Base-by-base conservation (phyloP, 805 yeast species). In the Ogataea dorogensis region DNA sequence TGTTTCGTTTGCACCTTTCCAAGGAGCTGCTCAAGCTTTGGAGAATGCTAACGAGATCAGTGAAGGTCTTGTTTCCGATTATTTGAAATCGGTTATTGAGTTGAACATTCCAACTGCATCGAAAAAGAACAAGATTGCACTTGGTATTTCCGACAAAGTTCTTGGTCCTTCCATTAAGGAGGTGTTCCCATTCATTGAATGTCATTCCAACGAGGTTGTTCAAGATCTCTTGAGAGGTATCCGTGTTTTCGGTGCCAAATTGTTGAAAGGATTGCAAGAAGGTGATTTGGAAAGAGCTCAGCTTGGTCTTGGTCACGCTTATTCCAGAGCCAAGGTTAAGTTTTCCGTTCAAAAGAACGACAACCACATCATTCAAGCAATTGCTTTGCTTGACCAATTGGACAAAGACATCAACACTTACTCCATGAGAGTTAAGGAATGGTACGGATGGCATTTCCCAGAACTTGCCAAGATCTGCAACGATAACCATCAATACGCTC, bases 371-470 rank as follows among this genome's bases (percentile, higher is more conserved):
- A 93, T 93, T 63, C 98, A 93, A 74, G 96, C 98, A 35, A 93
- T 93, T 71, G 97, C 98, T 33, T 74, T 91, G 53, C 77, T 93
- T 58, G 98, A 94, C 63, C 96, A 93, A 70, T 80, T 93, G 58
- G 98, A 93, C 70, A 94, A 94, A 71, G 98, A 93, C 64, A 84
- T 93, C 67, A 93, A 93, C 74, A 89, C 96, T 43, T 93, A 86
- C 64, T 82, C 96, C 42, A 88, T 88, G 97, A 81, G 97, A 68
- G 93, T 85, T 50, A 86, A 88, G 71, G 97, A 88, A 70, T 88
- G 97, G 97, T 88, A 88, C 70, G 95, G 96, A 56, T 88, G 97
- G 97, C 97, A 88, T 64, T 88, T 93, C 81, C 97, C 97, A 42
- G 97, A 88, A 71, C 77, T 88, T 68, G 93, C 94, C 54, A 86